Evolutionary conservation across 2,329 filamentous ascomycete species (phyloP).

Genomic region (Fusarium miscanthi): DNA sequence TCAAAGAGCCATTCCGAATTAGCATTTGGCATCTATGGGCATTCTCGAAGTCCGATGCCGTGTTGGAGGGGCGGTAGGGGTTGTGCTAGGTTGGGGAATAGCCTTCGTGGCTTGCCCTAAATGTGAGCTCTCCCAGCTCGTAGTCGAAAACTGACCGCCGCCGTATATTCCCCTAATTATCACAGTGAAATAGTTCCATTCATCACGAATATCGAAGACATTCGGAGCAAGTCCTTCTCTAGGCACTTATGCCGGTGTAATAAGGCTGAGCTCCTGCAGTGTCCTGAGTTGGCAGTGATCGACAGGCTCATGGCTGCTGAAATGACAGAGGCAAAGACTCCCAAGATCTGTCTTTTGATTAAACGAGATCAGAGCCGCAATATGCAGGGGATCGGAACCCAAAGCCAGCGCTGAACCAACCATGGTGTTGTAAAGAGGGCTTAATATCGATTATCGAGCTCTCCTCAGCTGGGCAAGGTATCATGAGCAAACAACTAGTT

Average conservation of each 20-base stretch:
- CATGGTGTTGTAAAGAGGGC: slow-evolving; percentile 6
- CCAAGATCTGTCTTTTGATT: neutral
- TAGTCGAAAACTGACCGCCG: neutral
- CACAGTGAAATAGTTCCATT: neutral
- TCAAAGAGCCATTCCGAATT: slow-evolving; percentile 40
- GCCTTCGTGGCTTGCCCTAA: slow-evolving; percentile 24
- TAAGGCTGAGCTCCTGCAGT: slow-evolving; percentile 36
- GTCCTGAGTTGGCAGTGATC: slow-evolving; percentile 32
- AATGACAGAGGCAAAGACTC: slow-evolving; percentile 25
- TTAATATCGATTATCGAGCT: slow-evolving; percentile 1
- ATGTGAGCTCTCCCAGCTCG: neutral
- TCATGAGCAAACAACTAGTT: slow-evolving; percentile 1
- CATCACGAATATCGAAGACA: neutral
- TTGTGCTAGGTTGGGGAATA: slow-evolving; percentile 6
- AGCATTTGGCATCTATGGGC: slow-evolving; percentile 35
- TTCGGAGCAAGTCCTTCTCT: slow-evolving; percentile 4
- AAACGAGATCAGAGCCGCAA: slow-evolving; percentile 25
- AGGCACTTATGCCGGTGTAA: slow-evolving; percentile 3
- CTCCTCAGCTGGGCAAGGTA: slow-evolving; percentile 31
- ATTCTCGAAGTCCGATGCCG: slow-evolving; percentile 34
- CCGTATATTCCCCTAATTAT: neutral
- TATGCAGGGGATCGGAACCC: slow-evolving; percentile 24
- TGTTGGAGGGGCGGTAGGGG: neutral
- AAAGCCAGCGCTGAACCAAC: slow-evolving; percentile 21
- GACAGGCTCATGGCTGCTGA: slow-evolving; percentile 34